Evolutionary conservation across 1,139 yeast genomes (phyloP), one percentile per base, ranked within the genome.

Genomic region (Geotrichum histeridarum): DNA sequence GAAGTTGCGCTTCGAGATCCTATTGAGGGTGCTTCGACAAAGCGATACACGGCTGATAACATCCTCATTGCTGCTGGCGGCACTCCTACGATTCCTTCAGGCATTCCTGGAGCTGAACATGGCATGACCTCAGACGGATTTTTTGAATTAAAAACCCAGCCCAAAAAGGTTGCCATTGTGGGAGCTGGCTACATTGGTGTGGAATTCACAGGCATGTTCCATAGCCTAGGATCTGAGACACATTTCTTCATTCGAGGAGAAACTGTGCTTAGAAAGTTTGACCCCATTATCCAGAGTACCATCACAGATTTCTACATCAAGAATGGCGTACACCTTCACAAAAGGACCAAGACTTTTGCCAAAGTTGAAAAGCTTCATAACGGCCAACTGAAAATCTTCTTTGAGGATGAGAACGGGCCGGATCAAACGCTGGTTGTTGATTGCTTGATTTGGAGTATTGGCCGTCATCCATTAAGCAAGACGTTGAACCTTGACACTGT

Each of bases 111-210:
- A 51, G 79, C 83, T 52, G 95, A 90, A 66, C 76, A 78, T 60
- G 97, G 97, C 59, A 84, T 82, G 60, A 83, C 87, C 54, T 88
- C 96, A n/a, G 96, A 93, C 69, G 96, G 96, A 0, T 93, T 93
- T 71, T 93, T 93, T 67, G 81, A 79, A 60, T 76, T 93, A 62
- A 83, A 79, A 57, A 67, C 75, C 48, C 97, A 91, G 72, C 99
- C 99, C 48, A 84, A 87, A 71, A 78, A 83, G 51, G 98, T 93
- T 32, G 97, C 95, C 1, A 78, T 93, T 60, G 96, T 93, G n/a
- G 99, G 99, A 63, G 97, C 96, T 39, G 99, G 99, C 48, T 93
- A 93, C 74, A 93, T 93, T 70, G 98, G 96, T 55, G 86, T 90
- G 48, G 99, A 93, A 73, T 79, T 93, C 54, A 86, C 97, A 2